Percentiles rank a stretch among this genome's conserved stretches.
These are phyloP conservation scores for Drechslerella dactyloides DNA, from an alignment of 2,329 filamentous ascomycete genomes.

Conservation along the genomic window DNA sequence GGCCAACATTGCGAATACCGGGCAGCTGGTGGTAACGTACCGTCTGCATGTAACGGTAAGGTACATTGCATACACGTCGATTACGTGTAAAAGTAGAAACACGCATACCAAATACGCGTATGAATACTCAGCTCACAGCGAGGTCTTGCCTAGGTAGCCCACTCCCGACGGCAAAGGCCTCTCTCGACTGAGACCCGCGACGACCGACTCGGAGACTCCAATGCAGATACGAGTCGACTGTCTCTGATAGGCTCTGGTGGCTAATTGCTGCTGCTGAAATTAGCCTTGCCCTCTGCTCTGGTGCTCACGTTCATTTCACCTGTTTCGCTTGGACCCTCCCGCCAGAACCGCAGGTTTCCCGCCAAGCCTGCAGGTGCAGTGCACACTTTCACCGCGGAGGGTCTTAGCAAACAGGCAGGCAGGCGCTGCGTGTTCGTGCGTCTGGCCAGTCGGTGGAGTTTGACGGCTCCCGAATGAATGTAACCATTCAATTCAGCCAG, in stretches of 20 bases:
- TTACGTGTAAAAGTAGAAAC: no score
- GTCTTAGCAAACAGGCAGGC: no score
- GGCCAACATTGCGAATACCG: no score
- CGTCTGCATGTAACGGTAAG: no score
- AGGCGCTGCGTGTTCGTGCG: neutral
- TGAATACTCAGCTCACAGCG: no score
- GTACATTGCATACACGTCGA: no score
- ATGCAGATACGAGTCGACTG: neutral
- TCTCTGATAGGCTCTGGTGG: slow-evolving; percentile 3
- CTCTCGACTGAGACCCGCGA: neutral
- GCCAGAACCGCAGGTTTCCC: neutral
- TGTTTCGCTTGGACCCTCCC: slow-evolving; percentile 9
- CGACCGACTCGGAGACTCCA: neutral
- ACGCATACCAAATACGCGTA: no score
- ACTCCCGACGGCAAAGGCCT: no score
- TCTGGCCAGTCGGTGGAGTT: slow-evolving; percentile 3
- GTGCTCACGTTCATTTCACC: neutral
- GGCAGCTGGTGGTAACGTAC: no score
- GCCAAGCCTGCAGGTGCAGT: no score
- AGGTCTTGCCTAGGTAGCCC: no score
- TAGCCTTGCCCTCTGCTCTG: neutral
- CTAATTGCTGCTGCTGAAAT: slow-evolving; percentile 3
- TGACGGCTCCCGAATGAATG: neutral
- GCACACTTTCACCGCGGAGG: no score
- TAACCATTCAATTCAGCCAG: neutral